Evolutionary conservation across 2,329 filamentous ascomycete genomes (phyloP).

Genomic region (Penicillium sp.): DNA sequence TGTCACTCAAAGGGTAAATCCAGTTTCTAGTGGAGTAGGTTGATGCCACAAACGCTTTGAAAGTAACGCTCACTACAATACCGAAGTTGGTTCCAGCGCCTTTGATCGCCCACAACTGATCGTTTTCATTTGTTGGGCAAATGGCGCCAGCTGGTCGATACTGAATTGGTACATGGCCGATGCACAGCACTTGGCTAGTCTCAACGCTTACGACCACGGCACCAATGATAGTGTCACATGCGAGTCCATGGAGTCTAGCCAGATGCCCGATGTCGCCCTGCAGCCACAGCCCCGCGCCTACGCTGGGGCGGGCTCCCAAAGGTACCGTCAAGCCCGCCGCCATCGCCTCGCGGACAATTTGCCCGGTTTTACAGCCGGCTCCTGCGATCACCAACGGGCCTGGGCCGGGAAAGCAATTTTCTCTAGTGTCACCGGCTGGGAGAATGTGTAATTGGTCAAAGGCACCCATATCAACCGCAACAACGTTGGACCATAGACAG

Average conservation of each 20-base stretch:
- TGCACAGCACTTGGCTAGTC: slow-evolving; percentile 39
- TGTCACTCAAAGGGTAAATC: slow-evolving; percentile 31
- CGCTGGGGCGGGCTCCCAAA: slow-evolving; percentile 61
- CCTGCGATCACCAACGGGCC: slow-evolving; percentile 50
- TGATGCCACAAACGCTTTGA: slow-evolving; percentile 48
- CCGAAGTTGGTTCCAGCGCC: slow-evolving; percentile 63
- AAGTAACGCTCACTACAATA: slow-evolving; percentile 56
- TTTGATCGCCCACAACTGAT: slow-evolving; percentile 59
- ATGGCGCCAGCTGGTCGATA: slow-evolving; percentile 44
- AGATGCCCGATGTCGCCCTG: slow-evolving; percentile 66
- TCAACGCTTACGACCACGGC: slow-evolving; percentile 25
- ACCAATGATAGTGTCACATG: slow-evolving; percentile 62
- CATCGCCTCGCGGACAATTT: slow-evolving; percentile 54
- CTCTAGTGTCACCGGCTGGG: slow-evolving; percentile 13
- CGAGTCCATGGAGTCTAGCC: slow-evolving; percentile 55
- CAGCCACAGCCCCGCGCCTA: slow-evolving; percentile 63
- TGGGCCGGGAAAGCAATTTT: slow-evolving; percentile 1
- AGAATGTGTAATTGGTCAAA: slow-evolving; percentile 55
- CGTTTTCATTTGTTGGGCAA: slow-evolving; percentile 49
- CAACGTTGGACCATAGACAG: slow-evolving; percentile 54
- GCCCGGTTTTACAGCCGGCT: slow-evolving; percentile 57
- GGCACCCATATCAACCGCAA: slow-evolving; percentile 59
- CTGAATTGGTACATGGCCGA: slow-evolving; percentile 52
- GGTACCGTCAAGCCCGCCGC: slow-evolving; percentile 55
- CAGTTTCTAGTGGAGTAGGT: slow-evolving; percentile 45